phyloP scores from a whole-genome alignment of 768 basidiomycete species.

The Trichaptum fuscoviolaceum region DNA sequence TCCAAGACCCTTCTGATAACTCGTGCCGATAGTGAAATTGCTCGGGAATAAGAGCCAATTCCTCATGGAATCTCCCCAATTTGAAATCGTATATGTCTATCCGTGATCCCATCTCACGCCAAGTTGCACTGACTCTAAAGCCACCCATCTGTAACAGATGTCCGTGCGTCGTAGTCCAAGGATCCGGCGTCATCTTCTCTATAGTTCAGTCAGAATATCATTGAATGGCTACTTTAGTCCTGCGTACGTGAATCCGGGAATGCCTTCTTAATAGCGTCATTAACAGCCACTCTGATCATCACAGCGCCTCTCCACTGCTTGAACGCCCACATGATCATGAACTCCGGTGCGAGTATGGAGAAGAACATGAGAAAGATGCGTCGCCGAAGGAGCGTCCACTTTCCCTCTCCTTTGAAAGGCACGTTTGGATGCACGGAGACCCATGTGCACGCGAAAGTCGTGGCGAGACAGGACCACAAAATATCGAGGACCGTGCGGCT shows the following conservation, averaged over 20 bases:
- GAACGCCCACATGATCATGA: constrained; percentile 23
- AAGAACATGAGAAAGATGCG: constrained; percentile 17
- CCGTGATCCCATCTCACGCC: no score
- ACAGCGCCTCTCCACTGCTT: constrained; percentile 13
- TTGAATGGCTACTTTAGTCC: no score
- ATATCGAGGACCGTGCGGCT: constrained; percentile 14
- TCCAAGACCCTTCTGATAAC: no score
- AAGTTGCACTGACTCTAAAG: not conserved
- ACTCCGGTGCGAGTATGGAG: constrained; percentile 24
- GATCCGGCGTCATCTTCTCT: no score
- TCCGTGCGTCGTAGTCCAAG: constrained; percentile 8
- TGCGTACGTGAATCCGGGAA: no score
- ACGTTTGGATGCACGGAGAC: constrained; percentile 26
- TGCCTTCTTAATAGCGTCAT: not conserved
- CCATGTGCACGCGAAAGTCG: constrained; percentile 27
- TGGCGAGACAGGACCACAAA: constrained; percentile 22
- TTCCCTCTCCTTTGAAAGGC: constrained; percentile 14
- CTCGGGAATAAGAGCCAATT: no score
- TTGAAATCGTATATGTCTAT: no score
- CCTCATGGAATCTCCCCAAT: not conserved
- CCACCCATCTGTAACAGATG: constrained; percentile 5
- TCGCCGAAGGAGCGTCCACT: constrained; percentile 3
- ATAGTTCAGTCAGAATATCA: no score
- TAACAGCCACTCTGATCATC: constrained; percentile 37
- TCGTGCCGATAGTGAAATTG: no score